Evolutionary conservation across 2,329 filamentous ascomycete genomes (phyloP), one percentile per base, ranked within the genome.

Genomic region (Balansia obtecta): DNA sequence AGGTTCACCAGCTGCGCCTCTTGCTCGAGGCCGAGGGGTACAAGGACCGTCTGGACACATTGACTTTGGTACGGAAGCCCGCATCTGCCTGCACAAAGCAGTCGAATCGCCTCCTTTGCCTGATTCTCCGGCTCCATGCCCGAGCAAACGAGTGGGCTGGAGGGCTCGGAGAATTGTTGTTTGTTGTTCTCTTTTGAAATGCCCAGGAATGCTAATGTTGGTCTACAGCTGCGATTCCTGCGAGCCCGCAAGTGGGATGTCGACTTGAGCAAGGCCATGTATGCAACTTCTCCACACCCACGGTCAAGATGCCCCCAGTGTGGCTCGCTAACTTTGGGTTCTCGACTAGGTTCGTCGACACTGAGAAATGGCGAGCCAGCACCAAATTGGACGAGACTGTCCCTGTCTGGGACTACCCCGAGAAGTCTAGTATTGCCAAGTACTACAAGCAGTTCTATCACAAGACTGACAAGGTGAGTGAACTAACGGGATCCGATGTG

Each of bases 361-460:
- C 79, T 62, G 91, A 97, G 73, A 83, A 86, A 65, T 98, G 93
- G 93, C 82, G 93, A 67, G 83, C 85, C 67, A 82, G 90, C 51
- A 93, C 86, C 58, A 82, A 86, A 55, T 86, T 95, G 33, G 88
- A 96, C 70, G 77, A 90, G 56, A 77, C 88, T 38, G 80, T 91
- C 50, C 81, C 80, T 55, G 84, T 73, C 59, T 95, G 94, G 75
- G 82, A 93, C 53, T 96, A 95, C 73, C 76, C 77, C 56, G 90
- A 96, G 77, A 93, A 91, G 70, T 62, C 79, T 50, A 68, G 91
- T 65, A 79, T 98, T 52, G 87, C 87, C 69, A 75, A 91, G 70
- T 95, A 86, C 76, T 98, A 98, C 72, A 88, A 88, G 45, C 93
- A 98, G 72, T 98, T 93, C 76, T 98, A 98, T 75, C 93, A 98